phyloP scores from a whole-genome alignment of 345 rosid species.

The Pugionium cornutum region DNA sequence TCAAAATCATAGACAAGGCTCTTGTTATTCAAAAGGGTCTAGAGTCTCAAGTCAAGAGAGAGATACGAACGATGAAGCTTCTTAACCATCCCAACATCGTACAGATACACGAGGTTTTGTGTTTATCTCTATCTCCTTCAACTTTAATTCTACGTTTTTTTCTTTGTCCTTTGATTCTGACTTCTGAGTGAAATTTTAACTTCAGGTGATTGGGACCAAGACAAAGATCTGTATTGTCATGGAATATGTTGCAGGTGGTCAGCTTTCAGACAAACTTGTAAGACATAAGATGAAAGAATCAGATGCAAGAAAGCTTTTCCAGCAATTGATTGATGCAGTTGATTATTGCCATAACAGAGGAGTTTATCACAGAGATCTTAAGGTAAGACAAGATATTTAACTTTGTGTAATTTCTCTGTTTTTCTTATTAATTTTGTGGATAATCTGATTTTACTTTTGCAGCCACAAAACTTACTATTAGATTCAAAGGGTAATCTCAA shows the following conservation, averaged over 20 bases:
- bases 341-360: constrained; percentile 85
- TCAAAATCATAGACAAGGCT: constrained; percentile 79
- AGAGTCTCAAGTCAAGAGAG: constrained; percentile 77
- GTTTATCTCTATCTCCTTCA: constrained; percentile 7
- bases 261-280: constrained; percentile 80
- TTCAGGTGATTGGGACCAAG: constrained; percentile 85
- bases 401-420: not conserved
- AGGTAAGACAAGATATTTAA: constrained; percentile 46
- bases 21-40: constrained; percentile 69
- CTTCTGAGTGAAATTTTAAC: constrained; percentile 11
- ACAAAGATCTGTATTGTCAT: constrained; percentile 82
- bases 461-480: constrained; percentile 90
- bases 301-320: constrained; percentile 79
- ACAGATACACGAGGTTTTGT: constrained; percentile 71
- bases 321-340: constrained; percentile 83
- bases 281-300: constrained; percentile 59
- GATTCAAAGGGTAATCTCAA: constrained; percentile 72
- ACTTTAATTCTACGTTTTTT: not conserved
- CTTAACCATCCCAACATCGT: constrained; percentile 81
- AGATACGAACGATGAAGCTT: constrained; percentile 87
- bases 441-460: constrained; percentile 32
- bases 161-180: not conserved
- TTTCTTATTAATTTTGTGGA: not conserved
- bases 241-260: constrained; percentile 87
- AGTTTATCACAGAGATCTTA: constrained; percentile 87